Percentiles rank a stretch among this genome's conserved stretches.
Conservation (phyloP, 2,329 filamentous ascomycete species). For the Ramichloridium luteum region DNA sequence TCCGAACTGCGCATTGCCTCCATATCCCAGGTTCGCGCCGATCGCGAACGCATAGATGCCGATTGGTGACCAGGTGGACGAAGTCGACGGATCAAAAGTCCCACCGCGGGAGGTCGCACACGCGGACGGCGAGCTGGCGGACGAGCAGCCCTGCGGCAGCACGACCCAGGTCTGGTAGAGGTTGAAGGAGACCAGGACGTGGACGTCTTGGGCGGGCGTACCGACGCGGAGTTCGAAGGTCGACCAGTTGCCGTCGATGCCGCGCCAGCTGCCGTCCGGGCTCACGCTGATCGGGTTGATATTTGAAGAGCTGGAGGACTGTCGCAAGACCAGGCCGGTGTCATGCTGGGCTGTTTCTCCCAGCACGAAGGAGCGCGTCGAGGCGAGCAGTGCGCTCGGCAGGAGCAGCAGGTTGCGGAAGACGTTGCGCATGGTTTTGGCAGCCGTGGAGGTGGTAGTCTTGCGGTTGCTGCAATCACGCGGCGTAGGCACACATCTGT, state of each 20-base stretch:
- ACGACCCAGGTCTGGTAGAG: slow-evolving; percentile 62
- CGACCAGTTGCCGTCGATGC: slow-evolving; percentile 61
- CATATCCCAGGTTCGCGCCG: slow-evolving; percentile 42
- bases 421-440: slow-evolving; percentile 6
- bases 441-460: neutral
- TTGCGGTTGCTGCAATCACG: too few relatives aligned
- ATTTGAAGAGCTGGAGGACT: neutral
- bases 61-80: slow-evolving; percentile 46
- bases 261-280: slow-evolving; percentile 34
- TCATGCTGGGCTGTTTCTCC: too few relatives aligned
- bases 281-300: slow-evolving; percentile 16
- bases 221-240: slow-evolving; percentile 51
- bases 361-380: too few relatives aligned
- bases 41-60: slow-evolving; percentile 51
- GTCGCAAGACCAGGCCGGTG: slow-evolving; percentile 1
- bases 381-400: slow-evolving; percentile 14
- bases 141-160: slow-evolving; percentile 43
- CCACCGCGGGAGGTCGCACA: slow-evolving; percentile 48
- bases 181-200: slow-evolving; percentile 52
- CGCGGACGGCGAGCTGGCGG: slow-evolving; percentile 19
- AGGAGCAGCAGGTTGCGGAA: slow-evolving; percentile 13
- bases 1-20: slow-evolving; percentile 54
- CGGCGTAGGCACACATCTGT: slow-evolving; percentile 1
- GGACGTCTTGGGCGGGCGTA: slow-evolving; percentile 40
- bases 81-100: slow-evolving; percentile 43